Conservation (phyloP, 2,329 filamentous ascomycete species). For the Neonectria neomacrospora region DNA sequence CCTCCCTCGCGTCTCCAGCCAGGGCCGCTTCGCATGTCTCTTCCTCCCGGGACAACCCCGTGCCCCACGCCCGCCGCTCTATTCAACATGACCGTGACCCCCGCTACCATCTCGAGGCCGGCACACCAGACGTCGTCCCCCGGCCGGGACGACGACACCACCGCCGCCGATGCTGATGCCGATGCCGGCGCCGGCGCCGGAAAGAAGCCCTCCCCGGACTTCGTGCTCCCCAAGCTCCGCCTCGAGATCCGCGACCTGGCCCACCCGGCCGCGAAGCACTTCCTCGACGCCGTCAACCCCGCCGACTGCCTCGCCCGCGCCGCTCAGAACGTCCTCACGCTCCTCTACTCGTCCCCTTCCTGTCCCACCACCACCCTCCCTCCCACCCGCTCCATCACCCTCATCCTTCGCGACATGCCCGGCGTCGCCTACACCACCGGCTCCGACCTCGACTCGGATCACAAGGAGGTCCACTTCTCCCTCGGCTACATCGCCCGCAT, state of each 20-base stretch:
- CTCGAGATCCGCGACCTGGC: conserved; percentile 68
- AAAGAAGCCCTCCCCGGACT: conserved; percentile 37
- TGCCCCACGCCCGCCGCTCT: conserved; percentile 37
- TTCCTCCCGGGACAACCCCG: conserved; percentile 37
- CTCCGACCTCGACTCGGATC: conserved; percentile 79
- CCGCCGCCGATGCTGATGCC: conserved; percentile 28
- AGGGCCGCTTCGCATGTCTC: conserved; percentile 37
- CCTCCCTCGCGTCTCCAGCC: not conserved
- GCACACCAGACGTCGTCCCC: conserved; percentile 32
- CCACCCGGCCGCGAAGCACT: conserved; percentile 71
- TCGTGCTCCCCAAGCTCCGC: conserved; percentile 65
- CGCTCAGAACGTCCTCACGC: conserved; percentile 73
- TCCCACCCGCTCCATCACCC: conserved; percentile 84
- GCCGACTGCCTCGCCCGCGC: conserved; percentile 70
- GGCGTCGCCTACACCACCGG: conserved; percentile 93
- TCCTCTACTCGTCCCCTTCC: conserved; percentile 72
- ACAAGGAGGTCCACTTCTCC: conserved; percentile 94
- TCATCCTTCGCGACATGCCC: conserved; percentile 80
- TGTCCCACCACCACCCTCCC: conserved; percentile 58
- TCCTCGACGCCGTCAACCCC: conserved; percentile 74
- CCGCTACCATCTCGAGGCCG: conserved; percentile 34
- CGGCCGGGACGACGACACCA: conserved; percentile 25
- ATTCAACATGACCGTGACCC: conserved; percentile 44
- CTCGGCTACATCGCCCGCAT: conserved; percentile 75
- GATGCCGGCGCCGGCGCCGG: not conserved